Percentiles rank a stretch among this genome's conserved stretches.
These are phyloP conservation scores for Enteropsectra breve DNA, from an alignment of 371 early-diverging fungal genomes.

Conservation along the genomic window DNA sequence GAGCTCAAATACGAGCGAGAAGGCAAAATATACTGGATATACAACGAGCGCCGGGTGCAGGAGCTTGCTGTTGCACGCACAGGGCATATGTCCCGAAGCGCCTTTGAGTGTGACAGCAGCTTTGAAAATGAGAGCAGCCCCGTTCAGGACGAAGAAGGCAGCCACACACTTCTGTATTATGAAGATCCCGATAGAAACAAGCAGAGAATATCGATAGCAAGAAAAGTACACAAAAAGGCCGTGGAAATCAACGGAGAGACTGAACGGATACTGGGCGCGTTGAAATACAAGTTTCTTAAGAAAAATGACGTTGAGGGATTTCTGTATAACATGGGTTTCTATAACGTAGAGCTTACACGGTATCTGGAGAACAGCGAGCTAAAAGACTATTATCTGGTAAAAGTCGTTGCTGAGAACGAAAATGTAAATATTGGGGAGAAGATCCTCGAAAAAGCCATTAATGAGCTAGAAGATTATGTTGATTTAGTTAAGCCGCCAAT, in stretches of 20 bases:
- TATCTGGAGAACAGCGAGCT: neutral
- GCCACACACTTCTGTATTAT: conserved; percentile 1
- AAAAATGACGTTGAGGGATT: conserved; percentile 6
- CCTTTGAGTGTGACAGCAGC: neutral
- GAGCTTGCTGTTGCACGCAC: neutral
- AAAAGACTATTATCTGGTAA: conserved; percentile 20
- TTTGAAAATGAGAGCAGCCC: neutral
- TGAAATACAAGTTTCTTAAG: conserved; percentile 1
- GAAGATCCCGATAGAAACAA: conserved; percentile 14
- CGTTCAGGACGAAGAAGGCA: neutral
- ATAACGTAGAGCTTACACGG: conserved; percentile 23
- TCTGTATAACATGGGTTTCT: conserved; percentile 3
- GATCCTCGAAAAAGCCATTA: conserved; percentile 1
- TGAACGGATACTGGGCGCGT: neutral
- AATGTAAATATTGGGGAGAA: conserved; percentile 12
- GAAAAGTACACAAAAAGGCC: neutral
- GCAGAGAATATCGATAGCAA: conserved; percentile 1
- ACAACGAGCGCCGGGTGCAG: neutral
- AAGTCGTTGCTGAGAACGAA: conserved; percentile 4
- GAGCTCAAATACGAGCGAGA: conserved; percentile 6
- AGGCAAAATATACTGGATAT: neutral
- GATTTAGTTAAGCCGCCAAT: conserved; percentile 1
- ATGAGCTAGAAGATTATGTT: conserved; percentile 9
- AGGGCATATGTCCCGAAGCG: too few species aligned
- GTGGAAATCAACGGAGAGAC: neutral